Evolutionary conservation across 2,329 filamentous ascomycete species (phyloP).

Genomic region (Harringtonia lauricola): DNA sequence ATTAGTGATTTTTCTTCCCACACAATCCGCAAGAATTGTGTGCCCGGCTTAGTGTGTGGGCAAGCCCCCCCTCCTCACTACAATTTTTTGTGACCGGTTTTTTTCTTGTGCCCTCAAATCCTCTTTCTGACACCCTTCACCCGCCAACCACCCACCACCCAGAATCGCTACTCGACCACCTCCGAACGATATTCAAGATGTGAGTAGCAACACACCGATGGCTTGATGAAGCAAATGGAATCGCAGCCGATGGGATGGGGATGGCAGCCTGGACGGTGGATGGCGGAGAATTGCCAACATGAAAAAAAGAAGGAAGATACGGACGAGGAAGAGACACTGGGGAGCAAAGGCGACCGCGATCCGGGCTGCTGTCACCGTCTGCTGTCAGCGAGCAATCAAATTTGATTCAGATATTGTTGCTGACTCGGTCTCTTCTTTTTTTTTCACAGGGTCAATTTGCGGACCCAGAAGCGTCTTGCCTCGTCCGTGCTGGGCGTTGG

Average conservation of each 20-base stretch:
- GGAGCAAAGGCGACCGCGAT: no score
- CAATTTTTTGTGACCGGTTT: constrained; percentile 6
- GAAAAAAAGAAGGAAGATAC: no score
- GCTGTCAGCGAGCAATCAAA: not conserved
- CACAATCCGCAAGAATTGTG: constrained; percentile 11
- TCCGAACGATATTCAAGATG: constrained; percentile 9
- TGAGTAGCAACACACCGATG: constrained; percentile 3
- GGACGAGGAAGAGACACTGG: no score
- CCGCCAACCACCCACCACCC: constrained; percentile 1
- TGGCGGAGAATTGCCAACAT: no score
- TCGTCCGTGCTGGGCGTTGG: constrained; percentile 97
- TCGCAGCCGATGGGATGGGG: not conserved
- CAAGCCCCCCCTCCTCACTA: constrained; percentile 1
- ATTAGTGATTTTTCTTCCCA: constrained; percentile 6
- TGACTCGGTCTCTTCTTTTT: constrained; percentile 18
- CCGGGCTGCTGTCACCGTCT: no score
- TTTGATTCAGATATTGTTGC: not conserved
- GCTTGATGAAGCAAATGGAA: not conserved
- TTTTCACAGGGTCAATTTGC: constrained; percentile 87
- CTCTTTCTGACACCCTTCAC: not conserved
- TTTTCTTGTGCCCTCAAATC: constrained; percentile 4
- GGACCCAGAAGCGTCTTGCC: constrained; percentile 99
- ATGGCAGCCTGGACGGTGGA: not conserved
- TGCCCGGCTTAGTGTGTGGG: constrained; percentile 7
- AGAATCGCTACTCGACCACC: constrained; percentile 7